Conservation (phyloP, 352 stramenopile species). For the Globisporangium middletonii region DNA sequence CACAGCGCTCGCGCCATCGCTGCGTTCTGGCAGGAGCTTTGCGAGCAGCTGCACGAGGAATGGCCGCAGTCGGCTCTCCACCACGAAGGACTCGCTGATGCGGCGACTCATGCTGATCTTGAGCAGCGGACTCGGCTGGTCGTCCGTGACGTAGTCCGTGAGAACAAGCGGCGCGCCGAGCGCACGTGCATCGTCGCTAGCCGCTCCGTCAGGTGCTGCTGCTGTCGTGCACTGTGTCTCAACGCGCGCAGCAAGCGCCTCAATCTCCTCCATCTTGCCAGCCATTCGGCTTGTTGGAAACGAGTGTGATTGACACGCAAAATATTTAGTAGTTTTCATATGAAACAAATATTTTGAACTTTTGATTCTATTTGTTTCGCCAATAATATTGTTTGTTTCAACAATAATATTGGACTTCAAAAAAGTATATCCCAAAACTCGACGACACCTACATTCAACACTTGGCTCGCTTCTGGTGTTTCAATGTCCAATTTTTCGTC, state of each 20-base stretch:
- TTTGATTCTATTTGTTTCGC: no score
- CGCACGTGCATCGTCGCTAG: not conserved
- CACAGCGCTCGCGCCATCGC: slow-evolving; percentile 15
- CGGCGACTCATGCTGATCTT: slow-evolving; percentile 72
- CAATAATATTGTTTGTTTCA: no score
- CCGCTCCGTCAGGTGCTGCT: not conserved
- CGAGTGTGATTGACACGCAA: no score
- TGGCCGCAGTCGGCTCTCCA: slow-evolving; percentile 36
- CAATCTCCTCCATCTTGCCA: no score
- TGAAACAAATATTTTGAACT: no score
- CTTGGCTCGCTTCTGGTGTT: no score
- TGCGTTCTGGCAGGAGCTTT: slow-evolving; percentile 5
- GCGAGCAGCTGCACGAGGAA: slow-evolving; percentile 23
- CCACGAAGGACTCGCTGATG: slow-evolving; percentile 46
- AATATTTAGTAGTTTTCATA: no score
- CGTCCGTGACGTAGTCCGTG: slow-evolving; percentile 45
- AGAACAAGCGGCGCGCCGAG: slow-evolving; percentile 9
- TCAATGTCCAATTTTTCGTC: no score
- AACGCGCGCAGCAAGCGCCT: slow-evolving; percentile 1
- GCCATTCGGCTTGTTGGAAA: no score
- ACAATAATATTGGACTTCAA: no score
- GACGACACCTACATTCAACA: no score
- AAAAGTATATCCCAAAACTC: no score
- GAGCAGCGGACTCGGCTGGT: slow-evolving; percentile 44
- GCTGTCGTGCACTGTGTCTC: slow-evolving; percentile 3